These are phyloP conservation scores for Eimeria acervulina DNA, from an alignment of 169 alveolate genomes.

Conservation along the genomic window DNA sequence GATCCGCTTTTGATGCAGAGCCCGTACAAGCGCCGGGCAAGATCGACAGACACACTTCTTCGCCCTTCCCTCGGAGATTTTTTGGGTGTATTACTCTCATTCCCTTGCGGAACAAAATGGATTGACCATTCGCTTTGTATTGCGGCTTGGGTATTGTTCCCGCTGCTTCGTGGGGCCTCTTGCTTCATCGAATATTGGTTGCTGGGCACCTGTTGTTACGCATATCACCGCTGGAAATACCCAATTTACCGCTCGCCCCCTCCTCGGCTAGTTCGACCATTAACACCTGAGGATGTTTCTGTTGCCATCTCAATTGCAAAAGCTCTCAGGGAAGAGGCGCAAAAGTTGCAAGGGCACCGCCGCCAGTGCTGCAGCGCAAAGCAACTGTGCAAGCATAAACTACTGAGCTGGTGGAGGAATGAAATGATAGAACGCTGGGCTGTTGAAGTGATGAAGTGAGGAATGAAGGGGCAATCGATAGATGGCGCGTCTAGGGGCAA, in stretches of 20 bases:
- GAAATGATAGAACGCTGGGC: background rate
- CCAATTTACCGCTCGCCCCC: background rate
- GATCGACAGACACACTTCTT: background rate
- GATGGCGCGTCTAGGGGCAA: background rate
- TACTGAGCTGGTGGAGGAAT: background rate
- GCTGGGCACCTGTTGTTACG: background rate
- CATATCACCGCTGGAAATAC: background rate
- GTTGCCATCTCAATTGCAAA: background rate
- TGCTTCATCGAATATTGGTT: background rate
- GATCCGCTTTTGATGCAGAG: background rate
- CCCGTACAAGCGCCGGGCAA: background rate
- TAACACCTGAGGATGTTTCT: constrained; percentile 3
- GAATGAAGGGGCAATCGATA: background rate
- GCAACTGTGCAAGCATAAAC: background rate
- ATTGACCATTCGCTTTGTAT: background rate
- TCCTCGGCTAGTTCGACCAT: background rate
- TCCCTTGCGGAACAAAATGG: background rate
- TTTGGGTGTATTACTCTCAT: background rate
- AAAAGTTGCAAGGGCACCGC: background rate
- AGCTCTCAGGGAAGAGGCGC: background rate
- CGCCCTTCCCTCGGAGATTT: background rate
- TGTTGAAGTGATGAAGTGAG: background rate
- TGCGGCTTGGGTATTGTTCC: background rate
- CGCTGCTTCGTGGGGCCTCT: background rate
- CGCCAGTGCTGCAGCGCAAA: background rate